Percentiles rank a stretch among this genome's conserved stretches.
phyloP scores from a whole-genome alignment of 495 filamentous ascomycete species.

The Penicillium egyptiacum region DNA sequence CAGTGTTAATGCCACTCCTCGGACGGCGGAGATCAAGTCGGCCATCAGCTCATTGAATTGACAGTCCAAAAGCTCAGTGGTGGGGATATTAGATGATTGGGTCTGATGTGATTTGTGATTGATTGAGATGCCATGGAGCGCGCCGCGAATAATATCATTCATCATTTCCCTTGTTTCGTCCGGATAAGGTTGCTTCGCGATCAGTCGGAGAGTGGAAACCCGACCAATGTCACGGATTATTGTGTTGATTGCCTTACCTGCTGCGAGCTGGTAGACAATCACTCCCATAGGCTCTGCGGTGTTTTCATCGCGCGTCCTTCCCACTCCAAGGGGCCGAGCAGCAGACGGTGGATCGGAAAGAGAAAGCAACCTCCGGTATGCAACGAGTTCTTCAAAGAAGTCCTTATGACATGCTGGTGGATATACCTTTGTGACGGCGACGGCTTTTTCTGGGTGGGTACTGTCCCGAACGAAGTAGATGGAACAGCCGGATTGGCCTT shows the following conservation, averaged over 20 bases:
- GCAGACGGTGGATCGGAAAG: constrained; percentile 4
- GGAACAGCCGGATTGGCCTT: constrained; percentile 3
- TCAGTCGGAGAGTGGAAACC: neutral
- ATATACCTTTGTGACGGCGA: constrained; percentile 2
- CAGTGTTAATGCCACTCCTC: neutral
- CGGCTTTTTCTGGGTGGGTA: neutral
- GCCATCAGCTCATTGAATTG: neutral
- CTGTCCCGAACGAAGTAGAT: constrained; percentile 1
- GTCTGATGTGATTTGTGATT: neutral
- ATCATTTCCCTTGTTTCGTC: constrained; percentile 1
- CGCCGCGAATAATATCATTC: constrained; percentile 1
- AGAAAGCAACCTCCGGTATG: constrained; percentile 1
- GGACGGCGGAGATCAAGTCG: neutral
- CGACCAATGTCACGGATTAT: constrained; percentile 1
- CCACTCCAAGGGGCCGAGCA: neutral
- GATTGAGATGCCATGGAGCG: neutral
- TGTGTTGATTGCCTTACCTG: constrained; percentile 2
- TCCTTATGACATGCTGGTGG: constrained; percentile 1
- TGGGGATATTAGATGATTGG: neutral
- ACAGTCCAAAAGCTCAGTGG: neutral
- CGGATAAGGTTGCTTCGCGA: neutral
- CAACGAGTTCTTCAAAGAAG: constrained; percentile 3
- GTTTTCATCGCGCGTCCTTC: constrained; percentile 1
- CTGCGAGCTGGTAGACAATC: constrained; percentile 4
- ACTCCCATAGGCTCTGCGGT: constrained; percentile 1